Evolutionary conservation across 2,329 filamentous ascomycete genomes (phyloP), one percentile per base, ranked within the genome.

Genomic region (Diaporthe helianthi): DNA sequence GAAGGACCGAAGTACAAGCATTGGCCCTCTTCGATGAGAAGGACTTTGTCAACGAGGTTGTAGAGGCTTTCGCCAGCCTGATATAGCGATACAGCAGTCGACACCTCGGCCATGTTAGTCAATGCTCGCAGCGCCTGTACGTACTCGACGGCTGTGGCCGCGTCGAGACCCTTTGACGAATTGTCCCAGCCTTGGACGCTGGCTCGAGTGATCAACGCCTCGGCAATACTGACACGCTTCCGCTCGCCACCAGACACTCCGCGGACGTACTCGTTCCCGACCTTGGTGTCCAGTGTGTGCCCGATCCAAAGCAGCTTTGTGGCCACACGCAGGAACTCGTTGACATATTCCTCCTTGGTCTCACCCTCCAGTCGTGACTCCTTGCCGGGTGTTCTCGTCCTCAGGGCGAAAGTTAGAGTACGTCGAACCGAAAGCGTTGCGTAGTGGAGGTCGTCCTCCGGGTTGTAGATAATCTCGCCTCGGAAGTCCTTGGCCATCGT

Each of bases 391-490:
- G 90, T 87, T 68, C 91, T 85, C 8, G 92, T 91, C 19, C 87
- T 84, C 5, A 92, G 91, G 17, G 92, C 92, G 71, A 95, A 95
- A 65, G 88, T 90, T 53, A 95, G 84, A 1, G 93, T 96, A 74
- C 94, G 90, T 61, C 92, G 92, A 52, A 95, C 92, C 1, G 87
- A 89, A 73, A 95, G 80, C 79, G 90, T 87, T 8, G 92, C 91
- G 75, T 94, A 94, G 79, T 94, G 92, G 4, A 92, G 90, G 77
- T 97, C 93, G 44, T 93, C 90, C 78, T 95, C 93, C 70, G 92
- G 92, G 0, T 92, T 94, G 80, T 96, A 96, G 78, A 96, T 94
- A 72, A 92, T 92, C 80, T 97, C 93, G 73, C 93, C 93, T 29
- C 92, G 89, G 81, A 95, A 94, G 72, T 87, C 84, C 12, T 87